Conservation (phyloP, 345 rosid species). For the Salix viminalis region DNA sequence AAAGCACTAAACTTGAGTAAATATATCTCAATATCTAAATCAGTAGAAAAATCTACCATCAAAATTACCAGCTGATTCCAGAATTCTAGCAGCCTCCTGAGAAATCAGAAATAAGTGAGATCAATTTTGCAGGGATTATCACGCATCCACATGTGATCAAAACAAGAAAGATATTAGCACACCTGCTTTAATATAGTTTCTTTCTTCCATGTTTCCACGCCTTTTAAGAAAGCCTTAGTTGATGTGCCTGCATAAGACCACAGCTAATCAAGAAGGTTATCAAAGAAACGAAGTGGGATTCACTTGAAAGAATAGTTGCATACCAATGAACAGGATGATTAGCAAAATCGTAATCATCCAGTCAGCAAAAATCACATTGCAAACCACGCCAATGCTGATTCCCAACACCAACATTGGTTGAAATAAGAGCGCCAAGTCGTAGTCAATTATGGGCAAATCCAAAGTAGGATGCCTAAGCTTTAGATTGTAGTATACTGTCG, state of each 20-base stretch:
- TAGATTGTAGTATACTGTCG: constrained; percentile 40
- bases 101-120: neutral
- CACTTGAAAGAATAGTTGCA: neutral
- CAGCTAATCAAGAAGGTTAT: neutral
- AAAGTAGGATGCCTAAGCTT: constrained; percentile 47
- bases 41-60: neutral
- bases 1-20: neutral
- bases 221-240: constrained; percentile 44
- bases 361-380: constrained; percentile 45
- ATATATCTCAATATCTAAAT: no score
- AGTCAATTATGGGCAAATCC: constrained; percentile 47
- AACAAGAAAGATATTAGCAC: neutral
- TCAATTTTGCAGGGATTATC: neutral
- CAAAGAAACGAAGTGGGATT: neutral
- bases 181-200: constrained; percentile 41
- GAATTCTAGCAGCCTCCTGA: constrained; percentile 34
- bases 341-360: constrained; percentile 54
- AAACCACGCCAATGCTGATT: constrained; percentile 43
- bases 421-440: constrained; percentile 48
- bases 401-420: constrained; percentile 53
- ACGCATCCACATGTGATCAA: neutral
- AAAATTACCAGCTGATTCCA: constrained; percentile 25
- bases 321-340: constrained; percentile 38
- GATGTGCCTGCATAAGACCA: constrained; percentile 30
- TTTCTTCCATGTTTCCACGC: constrained; percentile 50